Conservation (phyloP, 345 rosid species). For the Cardamine chenopodiifolia region DNA sequence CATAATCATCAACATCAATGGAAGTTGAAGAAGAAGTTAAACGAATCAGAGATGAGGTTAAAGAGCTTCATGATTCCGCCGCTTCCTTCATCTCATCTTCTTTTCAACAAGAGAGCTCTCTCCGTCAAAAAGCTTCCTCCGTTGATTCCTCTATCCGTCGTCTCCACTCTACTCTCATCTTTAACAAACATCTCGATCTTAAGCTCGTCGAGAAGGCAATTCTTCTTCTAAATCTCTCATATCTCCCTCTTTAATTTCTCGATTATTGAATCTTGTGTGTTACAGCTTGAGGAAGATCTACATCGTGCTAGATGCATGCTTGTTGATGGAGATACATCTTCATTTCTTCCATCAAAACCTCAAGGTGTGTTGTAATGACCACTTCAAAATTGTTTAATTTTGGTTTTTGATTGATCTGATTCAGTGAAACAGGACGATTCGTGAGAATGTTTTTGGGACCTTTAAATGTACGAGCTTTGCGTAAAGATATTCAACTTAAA, state of each 20-base stretch:
- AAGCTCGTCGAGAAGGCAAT: conserved; percentile 64
- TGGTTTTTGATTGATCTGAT: not conserved
- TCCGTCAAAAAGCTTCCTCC: conserved; percentile 67
- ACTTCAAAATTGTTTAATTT: not conserved
- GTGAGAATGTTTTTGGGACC: conserved; percentile 91
- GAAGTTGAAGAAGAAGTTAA: conserved; percentile 70
- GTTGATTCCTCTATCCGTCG: conserved; percentile 74
- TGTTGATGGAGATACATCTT: conserved; percentile 81
- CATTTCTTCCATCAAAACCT: conserved; percentile 71
- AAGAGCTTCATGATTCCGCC: conserved; percentile 76
- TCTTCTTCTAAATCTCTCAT: not conserved
- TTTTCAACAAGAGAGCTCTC: conserved; percentile 67
- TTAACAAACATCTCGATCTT: conserved; percentile 51
- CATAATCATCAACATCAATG: conserved; percentile 8
- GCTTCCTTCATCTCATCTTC: conserved; percentile 56
- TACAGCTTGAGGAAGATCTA: conserved; percentile 84
- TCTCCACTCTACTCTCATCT: conserved; percentile 57
- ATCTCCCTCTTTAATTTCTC: not conserved
- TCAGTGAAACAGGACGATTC: conserved; percentile 54
- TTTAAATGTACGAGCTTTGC: conserved; percentile 83
- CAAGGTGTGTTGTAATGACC: conserved; percentile 53
- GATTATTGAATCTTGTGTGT: not conserved
- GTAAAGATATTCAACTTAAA: conserved; percentile 85
- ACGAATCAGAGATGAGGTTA: conserved; percentile 65
- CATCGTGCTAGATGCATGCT: conserved; percentile 73